Percentiles rank a stretch among this genome's conserved stretches.
Conservation (phyloP, 345 rosid species). For the Pugionium cornutum region DNA sequence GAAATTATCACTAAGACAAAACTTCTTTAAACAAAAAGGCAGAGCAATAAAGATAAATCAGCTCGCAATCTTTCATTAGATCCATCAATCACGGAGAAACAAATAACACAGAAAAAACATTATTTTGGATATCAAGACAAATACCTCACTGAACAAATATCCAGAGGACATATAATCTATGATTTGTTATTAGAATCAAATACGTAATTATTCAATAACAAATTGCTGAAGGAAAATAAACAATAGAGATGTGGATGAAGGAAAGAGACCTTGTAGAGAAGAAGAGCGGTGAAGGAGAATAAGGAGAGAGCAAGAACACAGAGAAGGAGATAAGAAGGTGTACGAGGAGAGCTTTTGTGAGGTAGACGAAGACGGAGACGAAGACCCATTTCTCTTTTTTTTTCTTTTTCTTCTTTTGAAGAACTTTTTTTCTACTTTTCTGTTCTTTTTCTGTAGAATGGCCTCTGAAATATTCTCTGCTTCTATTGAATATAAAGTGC, state of each 20-base stretch:
- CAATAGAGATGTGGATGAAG: slow-evolving; percentile 16
- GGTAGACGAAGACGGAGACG: slow-evolving; percentile 39
- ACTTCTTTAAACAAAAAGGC: not conserved
- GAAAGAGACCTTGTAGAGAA: slow-evolving; percentile 67
- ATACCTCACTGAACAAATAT: no score
- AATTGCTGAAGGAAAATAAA: not conserved
- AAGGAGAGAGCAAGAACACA: slow-evolving; percentile 49
- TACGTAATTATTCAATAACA: not conserved
- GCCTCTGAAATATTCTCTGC: slow-evolving; percentile 31
- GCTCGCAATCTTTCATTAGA: slow-evolving; percentile 18
- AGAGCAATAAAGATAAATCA: not conserved
- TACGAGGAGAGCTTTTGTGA: slow-evolving; percentile 43
- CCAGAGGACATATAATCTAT: no score
- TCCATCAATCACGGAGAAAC: not conserved
- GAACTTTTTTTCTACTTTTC: slow-evolving; percentile 11
- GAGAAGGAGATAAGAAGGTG: slow-evolving; percentile 56
- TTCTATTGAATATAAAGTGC: slow-evolving; percentile 17
- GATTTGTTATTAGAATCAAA: no score
- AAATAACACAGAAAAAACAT: not conserved
- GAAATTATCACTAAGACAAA: slow-evolving; percentile 25
- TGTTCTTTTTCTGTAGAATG: slow-evolving; percentile 1
- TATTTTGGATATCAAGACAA: no score
- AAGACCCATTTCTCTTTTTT: not conserved
- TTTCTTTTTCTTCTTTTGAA: slow-evolving; percentile 1
- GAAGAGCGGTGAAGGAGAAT: slow-evolving; percentile 53